Evolutionary conservation across 768 basidiomycete genomes (phyloP).

Genomic region (Phylloporus rhodoxanthus): DNA sequence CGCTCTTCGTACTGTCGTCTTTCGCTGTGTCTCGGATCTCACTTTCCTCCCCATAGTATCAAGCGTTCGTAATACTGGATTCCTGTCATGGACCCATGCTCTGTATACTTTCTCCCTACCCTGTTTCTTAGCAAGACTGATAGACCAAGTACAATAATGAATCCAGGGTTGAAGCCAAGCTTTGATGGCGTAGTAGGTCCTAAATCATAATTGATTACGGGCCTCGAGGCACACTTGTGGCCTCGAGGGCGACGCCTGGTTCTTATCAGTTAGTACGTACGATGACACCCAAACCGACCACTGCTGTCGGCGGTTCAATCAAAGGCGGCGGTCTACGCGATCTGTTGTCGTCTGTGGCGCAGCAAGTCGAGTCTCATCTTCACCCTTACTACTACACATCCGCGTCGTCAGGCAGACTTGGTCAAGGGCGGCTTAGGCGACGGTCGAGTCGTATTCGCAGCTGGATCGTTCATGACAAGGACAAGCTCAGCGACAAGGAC

Average conservation of each 20-base stretch:
- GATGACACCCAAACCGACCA: not conserved
- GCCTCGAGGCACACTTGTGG: conserved; percentile 12
- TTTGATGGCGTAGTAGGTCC: too few species aligned
- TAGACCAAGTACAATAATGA: not conserved
- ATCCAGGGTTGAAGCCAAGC: not conserved
- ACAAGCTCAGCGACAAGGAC: not conserved
- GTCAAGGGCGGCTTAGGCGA: conserved; percentile 1
- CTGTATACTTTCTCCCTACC: not conserved
- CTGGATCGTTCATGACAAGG: conserved; percentile 9
- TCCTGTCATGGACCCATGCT: not conserved
- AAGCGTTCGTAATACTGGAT: not conserved
- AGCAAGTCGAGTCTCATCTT: conserved; percentile 22
- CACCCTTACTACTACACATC: conserved; percentile 1
- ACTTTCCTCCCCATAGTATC: not conserved
- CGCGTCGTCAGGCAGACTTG: not conserved
- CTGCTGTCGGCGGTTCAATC: not conserved
- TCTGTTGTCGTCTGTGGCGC: conserved; percentile 20
- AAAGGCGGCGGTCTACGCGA: conserved; percentile 10
- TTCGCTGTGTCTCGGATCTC: not conserved
- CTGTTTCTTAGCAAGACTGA: not conserved
- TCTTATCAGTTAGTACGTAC: not conserved
- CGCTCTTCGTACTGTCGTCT: not conserved
- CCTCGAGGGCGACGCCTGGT: not conserved
- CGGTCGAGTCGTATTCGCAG: conserved; percentile 13
- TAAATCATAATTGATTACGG: not conserved